Evolutionary conservation across 495 filamentous ascomycete genomes (phyloP).

Genomic region (Xylaria flabelliformis): DNA sequence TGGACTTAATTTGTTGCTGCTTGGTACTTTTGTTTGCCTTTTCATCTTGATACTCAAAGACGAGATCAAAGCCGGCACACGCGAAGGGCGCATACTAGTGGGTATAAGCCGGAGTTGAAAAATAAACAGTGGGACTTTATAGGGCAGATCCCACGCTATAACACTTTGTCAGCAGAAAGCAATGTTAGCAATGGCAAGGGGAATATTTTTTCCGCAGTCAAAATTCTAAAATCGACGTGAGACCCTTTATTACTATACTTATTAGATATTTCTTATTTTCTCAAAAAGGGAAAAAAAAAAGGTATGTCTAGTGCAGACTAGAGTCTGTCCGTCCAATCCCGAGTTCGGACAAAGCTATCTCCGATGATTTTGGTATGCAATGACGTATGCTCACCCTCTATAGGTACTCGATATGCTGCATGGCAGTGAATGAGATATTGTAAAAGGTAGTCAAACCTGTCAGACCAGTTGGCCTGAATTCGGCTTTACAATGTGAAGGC

Average conservation of each 20-base stretch:
- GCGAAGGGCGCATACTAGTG: not conserved
- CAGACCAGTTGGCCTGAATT: not conserved
- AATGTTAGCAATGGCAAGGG: not conserved
- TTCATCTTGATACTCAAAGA: not conserved
- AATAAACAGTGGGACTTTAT: not conserved
- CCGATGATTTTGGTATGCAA: not conserved
- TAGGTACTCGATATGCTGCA: not conserved
- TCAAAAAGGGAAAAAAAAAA: too few species aligned
- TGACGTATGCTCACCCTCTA: not conserved
- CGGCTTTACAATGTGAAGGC: not conserved
- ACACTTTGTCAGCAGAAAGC: not conserved
- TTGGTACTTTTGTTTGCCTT: not conserved
- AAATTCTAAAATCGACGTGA: not conserved
- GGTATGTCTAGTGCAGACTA: not conserved
- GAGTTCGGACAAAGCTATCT: not conserved
- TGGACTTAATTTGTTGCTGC: not conserved
- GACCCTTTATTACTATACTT: not conserved
- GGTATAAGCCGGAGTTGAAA: slow-evolving; percentile 19
- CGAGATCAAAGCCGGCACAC: not conserved
- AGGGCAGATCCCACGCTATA: not conserved
- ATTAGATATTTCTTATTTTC: not conserved
- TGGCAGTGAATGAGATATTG: not conserved
- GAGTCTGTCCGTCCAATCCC: not conserved
- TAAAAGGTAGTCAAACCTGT: not conserved
- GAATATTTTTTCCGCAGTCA: not conserved